phyloP scores from a whole-genome alignment of 306 rosid species.

The apple (Malus domestica) region DNA sequence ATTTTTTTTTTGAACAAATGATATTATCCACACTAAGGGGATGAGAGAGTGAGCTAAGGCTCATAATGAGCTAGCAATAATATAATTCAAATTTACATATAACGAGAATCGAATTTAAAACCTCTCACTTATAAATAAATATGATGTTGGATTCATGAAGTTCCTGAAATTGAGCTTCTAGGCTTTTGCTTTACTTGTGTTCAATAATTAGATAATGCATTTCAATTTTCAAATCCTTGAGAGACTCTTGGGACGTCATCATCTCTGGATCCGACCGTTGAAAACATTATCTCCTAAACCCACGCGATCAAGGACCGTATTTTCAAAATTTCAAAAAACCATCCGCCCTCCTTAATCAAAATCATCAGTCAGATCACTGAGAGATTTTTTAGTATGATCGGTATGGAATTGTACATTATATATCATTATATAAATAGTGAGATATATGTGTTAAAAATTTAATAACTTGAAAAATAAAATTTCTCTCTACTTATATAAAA shows the following conservation, averaged over 20 bases:
- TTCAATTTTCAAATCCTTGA: neutral
- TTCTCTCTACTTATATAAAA: no score
- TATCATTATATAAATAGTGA: accelerated
- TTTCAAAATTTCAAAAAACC: neutral
- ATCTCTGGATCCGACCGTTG: neutral
- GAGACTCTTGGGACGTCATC: neutral
- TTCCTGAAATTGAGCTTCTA: no score
- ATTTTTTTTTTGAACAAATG: no score
- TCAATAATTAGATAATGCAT: neutral
- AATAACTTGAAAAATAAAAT: no score
- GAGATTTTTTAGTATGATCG: accelerated
- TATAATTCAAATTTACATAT: accelerated
- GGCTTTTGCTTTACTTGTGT: neutral
- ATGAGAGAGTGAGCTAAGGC: accelerated
- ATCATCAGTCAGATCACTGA: neutral
- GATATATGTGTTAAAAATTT: no score
- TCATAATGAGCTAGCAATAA: no score
- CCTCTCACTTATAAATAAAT: accelerated
- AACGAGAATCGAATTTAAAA: accelerated
- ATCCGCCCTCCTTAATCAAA: neutral
- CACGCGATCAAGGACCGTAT: neutral
- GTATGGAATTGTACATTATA: accelerated
- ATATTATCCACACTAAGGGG: no score
- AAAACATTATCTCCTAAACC: neutral
- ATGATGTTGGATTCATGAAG: no score